These are phyloP conservation scores for Quercus variabilis DNA, from an alignment of 306 rosid species.

Conservation along the genomic window DNA sequence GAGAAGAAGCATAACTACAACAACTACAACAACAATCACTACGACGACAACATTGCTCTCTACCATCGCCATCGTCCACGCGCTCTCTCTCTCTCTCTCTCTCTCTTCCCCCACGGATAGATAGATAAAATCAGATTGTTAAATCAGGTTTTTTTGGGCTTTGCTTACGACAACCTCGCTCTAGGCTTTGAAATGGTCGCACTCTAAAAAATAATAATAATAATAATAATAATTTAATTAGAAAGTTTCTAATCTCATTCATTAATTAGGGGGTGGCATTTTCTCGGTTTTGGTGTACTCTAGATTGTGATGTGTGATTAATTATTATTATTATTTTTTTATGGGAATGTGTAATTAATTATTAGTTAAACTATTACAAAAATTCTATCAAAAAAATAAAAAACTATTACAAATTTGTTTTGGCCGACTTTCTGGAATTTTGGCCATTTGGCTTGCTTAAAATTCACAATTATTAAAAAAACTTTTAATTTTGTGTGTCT, in stretches of 20 bases:
- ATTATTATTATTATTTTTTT: no score
- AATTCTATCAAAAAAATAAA: no score
- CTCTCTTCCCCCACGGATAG: constrained; percentile 17
- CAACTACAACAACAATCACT: constrained; percentile 44
- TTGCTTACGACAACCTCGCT: constrained; percentile 67
- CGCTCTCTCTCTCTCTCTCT: constrained; percentile 44
- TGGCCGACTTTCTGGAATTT: no score
- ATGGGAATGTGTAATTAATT: no score
- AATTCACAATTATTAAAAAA: no score
- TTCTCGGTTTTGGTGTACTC: no score
- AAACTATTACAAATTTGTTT: no score
- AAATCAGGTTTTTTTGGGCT: constrained; percentile 26
- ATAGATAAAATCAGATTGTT: constrained; percentile 30
- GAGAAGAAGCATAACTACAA: constrained; percentile 90
- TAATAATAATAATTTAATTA: neutral
- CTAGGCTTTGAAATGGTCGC: constrained; percentile 81
- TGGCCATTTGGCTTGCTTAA: no score
- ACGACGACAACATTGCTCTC: constrained; percentile 56
- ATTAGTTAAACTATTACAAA: no score
- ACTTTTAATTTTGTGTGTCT: no score
- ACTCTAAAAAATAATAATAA: neutral
- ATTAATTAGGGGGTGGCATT: no score
- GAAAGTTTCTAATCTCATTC: neutral
- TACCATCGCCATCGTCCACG: constrained; percentile 57
- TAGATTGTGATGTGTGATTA: no score